Conservation (phyloP, 202 grass and related monocot species). For the Panicum virgatum region DNA sequence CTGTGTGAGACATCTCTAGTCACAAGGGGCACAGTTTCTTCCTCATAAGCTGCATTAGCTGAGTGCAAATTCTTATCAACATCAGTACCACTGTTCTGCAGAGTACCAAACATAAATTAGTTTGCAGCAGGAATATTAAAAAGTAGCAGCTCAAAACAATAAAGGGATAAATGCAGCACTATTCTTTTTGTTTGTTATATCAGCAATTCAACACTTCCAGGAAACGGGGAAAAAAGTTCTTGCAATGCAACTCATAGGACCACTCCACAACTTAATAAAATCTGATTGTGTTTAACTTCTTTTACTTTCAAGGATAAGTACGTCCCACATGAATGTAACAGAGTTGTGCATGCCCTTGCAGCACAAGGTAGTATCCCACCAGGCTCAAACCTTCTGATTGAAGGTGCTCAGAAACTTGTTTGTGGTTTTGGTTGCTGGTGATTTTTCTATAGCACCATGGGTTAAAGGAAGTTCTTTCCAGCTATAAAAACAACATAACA, state of each 20-base stretch:
- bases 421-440: neutral
- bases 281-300: neutral
- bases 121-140: slow-evolving; percentile 6
- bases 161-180: slow-evolving; percentile 5
- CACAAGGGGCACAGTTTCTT: slow-evolving; percentile 57
- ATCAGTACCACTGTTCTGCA: slow-evolving; percentile 44
- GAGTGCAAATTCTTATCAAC: slow-evolving; percentile 30
- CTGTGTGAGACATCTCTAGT: slow-evolving; percentile 45
- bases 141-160: neutral
- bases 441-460: neutral
- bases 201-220: neutral
- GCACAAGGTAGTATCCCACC: too few species aligned
- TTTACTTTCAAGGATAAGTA: neutral
- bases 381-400: neutral
- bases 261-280: neutral
- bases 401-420: neutral
- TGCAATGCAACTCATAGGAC: neutral
- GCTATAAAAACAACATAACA: neutral
- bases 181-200: neutral
- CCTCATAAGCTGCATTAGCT: slow-evolving; percentile 32
- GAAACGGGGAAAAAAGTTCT: neutral
- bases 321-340: neutral
- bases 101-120: slow-evolving; percentile 26
- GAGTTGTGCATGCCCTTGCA: neutral
- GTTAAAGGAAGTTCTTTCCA: neutral